phyloP scores from a whole-genome alignment of 352 stramenopile genomes.

The Phytopythium aichiense region DNA sequence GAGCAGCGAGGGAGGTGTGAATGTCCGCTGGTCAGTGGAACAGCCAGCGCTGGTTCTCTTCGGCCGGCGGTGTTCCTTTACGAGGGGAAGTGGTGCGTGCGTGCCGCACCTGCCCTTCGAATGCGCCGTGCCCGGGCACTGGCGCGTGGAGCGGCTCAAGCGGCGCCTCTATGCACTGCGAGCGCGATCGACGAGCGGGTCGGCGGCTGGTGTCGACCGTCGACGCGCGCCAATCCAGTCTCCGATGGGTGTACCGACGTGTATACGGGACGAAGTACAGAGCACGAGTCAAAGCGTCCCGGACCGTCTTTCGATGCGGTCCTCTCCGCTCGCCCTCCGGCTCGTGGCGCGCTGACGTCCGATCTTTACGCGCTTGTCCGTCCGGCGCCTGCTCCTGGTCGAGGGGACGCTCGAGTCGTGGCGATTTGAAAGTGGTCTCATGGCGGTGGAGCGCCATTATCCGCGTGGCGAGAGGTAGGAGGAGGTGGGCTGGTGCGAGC shows the following conservation, averaged over 20 bases:
- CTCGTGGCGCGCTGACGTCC: neutral
- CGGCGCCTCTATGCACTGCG: neutral
- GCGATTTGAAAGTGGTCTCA: neutral
- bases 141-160: neutral
- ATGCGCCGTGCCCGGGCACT: too few relatives aligned
- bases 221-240: neutral
- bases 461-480: neutral
- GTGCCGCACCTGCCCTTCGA: neutral
- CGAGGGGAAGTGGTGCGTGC: conserved; percentile 1
- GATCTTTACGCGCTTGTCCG: neutral
- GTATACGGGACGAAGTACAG: neutral
- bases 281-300: neutral
- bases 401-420: neutral
- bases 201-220: neutral
- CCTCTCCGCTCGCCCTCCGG: neutral
- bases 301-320: neutral
- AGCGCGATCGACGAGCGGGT: neutral
- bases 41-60: neutral
- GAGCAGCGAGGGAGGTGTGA: neutral
- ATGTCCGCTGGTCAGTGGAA: conserved; percentile 1
- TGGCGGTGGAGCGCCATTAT: neutral
- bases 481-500: neutral
- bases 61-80: neutral
- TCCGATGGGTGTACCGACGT: neutral
- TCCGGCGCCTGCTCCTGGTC: neutral